Conservation (phyloP, 208 protist species). For the Crithidia expoeki region DNA sequence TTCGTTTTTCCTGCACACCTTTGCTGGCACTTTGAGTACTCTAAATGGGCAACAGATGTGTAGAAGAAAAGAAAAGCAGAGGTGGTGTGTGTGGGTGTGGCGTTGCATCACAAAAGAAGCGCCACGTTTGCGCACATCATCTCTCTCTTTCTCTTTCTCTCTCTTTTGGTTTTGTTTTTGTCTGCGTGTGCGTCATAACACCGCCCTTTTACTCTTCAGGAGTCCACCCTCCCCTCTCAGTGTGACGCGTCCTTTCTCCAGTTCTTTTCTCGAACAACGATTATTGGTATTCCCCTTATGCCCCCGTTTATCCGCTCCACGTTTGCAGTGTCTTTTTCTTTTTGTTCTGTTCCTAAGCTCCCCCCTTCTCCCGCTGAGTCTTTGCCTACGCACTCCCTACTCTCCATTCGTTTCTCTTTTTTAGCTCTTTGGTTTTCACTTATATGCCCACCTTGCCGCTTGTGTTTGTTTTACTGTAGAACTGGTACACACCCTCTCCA, state of each 20-base stretch:
- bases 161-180: neutral
- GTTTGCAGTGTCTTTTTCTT: neutral
- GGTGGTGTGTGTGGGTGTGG: too few species aligned
- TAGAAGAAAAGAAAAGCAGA: too few species aligned
- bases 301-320: neutral
- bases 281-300: neutral
- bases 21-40: neutral
- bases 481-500: neutral
- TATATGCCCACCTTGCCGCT: too few species aligned
- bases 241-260: neutral
- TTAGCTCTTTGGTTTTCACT: neutral
- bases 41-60: neutral
- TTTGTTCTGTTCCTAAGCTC: conserved; percentile 1
- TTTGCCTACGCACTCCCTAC: neutral
- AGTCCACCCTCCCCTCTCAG: neutral
- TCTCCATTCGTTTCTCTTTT: conserved; percentile 1
- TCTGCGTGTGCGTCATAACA: too few species aligned
- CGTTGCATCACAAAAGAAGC: neutral
- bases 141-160: neutral
- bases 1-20: neutral
- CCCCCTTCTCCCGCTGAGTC: neutral
- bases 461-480: conserved; percentile 2
- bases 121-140: neutral
- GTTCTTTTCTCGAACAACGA: neutral
- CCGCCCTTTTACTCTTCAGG: neutral